Conservation (phyloP, 2,329 filamentous ascomycete genomes). For the Didymella keratinophila region DNA sequence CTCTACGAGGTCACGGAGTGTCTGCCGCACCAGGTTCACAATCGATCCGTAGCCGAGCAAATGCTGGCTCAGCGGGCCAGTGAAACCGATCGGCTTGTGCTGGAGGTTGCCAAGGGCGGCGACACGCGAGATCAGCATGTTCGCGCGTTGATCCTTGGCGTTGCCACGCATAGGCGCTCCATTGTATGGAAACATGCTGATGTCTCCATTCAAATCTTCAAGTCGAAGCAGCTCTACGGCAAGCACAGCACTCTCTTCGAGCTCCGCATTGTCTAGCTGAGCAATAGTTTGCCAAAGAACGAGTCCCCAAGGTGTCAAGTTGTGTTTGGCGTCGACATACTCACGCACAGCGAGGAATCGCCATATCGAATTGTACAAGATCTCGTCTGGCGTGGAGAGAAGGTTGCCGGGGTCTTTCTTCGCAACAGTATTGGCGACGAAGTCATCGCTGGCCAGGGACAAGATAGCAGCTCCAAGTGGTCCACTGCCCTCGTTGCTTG, state of each 20-base stretch:
- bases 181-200: constrained; percentile 66
- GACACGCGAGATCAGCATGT: constrained; percentile 84
- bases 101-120: constrained; percentile 82
- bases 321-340: constrained; percentile 81
- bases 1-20: constrained; percentile 83
- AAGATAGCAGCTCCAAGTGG: constrained; percentile 61
- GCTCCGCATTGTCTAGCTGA: constrained; percentile 64
- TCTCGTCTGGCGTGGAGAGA: constrained; percentile 72
- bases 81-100: constrained; percentile 89
- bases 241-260: constrained; percentile 81
- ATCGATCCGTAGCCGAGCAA: constrained; percentile 87
- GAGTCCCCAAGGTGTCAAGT: constrained; percentile 80
- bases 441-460: constrained; percentile 72
- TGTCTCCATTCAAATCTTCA: constrained; percentile 75
- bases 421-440: constrained; percentile 72
- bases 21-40: constrained; percentile 78
- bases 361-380: constrained; percentile 80
- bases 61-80: constrained; percentile 89
- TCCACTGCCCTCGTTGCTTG: constrained; percentile 36
- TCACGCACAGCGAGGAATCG: constrained; percentile 88
- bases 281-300: constrained; percentile 76
- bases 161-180: constrained; percentile 66
- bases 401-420: constrained; percentile 58
- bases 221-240: constrained; percentile 86
- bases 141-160: constrained; percentile 78